These are phyloP conservation scores for Amorphotheca resinae DNA, from an alignment of 495 filamentous ascomycete genomes.

Conservation along the genomic window DNA sequence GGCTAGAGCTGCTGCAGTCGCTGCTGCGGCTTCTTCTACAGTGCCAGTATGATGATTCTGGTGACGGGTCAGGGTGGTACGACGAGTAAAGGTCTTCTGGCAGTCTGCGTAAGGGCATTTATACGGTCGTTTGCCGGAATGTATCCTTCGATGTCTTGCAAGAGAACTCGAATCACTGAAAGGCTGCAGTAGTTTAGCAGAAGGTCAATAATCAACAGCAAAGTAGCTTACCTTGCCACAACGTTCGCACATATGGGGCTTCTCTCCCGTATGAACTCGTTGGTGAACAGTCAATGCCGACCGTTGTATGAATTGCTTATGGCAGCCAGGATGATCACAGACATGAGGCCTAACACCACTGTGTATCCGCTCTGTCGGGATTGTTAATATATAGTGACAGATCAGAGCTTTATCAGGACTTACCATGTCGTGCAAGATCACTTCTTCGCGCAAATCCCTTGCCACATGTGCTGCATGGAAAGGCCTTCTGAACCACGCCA, in stretches of 20 bases:
- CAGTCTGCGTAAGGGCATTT: constrained; percentile 96
- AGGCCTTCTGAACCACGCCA: constrained; percentile 47
- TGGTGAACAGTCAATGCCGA: constrained; percentile 95
- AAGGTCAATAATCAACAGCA: constrained; percentile 4
- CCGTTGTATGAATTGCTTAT: constrained; percentile 94
- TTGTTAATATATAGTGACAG: constrained; percentile 21
- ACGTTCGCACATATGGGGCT: constrained; percentile 94
- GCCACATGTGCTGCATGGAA: constrained; percentile 78
- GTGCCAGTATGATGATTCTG: constrained; percentile 94
- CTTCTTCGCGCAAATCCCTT: constrained; percentile 92
- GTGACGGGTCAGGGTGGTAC: constrained; percentile 89
- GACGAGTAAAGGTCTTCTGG: constrained; percentile 94
- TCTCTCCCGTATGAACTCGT: constrained; percentile 93
- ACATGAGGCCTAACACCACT: constrained; percentile 85
- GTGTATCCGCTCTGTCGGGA: constrained; percentile 74
- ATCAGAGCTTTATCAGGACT: constrained; percentile 19
- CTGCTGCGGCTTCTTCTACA: constrained; percentile 82
- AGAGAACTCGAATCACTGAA: constrained; percentile 97
- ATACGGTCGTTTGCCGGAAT: constrained; percentile 92
- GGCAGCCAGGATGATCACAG: constrained; percentile 80
- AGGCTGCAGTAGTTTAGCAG: constrained; percentile 44
- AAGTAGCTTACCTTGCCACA: constrained; percentile 72
- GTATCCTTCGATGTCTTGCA: constrained; percentile 85
- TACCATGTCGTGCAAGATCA: constrained; percentile 92
- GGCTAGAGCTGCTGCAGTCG: constrained; percentile 74